A percentile compares a stretch with the other conserved stretches of the same genome.
These are phyloP conservation scores for Nitzschia inconspicua DNA, from an alignment of 108 stramenopile genomes.

Conservation along the genomic window DNA sequence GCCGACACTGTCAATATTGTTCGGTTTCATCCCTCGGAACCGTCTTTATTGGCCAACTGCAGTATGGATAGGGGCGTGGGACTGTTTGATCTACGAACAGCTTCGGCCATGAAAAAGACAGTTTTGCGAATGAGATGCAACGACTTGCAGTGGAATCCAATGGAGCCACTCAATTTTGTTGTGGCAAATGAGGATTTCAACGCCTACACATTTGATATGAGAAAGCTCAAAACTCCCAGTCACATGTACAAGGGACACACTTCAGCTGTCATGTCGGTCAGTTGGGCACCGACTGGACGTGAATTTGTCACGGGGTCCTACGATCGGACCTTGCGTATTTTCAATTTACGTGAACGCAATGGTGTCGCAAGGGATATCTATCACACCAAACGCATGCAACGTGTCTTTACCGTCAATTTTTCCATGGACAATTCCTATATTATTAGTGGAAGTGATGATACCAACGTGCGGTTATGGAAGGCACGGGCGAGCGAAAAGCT, in stretches of 20 bases:
- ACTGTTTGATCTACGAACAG: slow-evolving; percentile 89
- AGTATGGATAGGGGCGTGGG: slow-evolving; percentile 90
- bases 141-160: slow-evolving; percentile 99
- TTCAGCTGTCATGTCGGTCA: slow-evolving; percentile 90
- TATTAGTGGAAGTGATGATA: slow-evolving; percentile 95
- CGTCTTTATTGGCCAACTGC: slow-evolving; percentile 86
- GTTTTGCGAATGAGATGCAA: slow-evolving; percentile 91
- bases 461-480: slow-evolving; percentile 97
- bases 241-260: slow-evolving; percentile 98
- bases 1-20: slow-evolving; percentile 91
- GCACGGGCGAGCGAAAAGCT: slow-evolving; percentile 89
- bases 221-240: slow-evolving; percentile 81
- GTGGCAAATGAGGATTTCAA: slow-evolving; percentile 96
- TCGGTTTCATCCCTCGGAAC: slow-evolving; percentile 94
- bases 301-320: slow-evolving; percentile 96
- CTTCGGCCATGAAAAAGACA: slow-evolving; percentile 87
- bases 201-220: slow-evolving; percentile 96
- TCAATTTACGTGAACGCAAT: slow-evolving; percentile 47
- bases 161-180: slow-evolving; percentile 97
- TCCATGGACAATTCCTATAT: slow-evolving; percentile 92
- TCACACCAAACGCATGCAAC: slow-evolving; percentile 99
- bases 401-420: slow-evolving; percentile 93
- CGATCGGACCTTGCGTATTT: slow-evolving; percentile 95
- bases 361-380: slow-evolving; percentile 87
- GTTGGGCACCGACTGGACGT: slow-evolving; percentile 94